Evolutionary conservation across 345 rosid genomes (phyloP).

Genomic region (Salix dunnii): DNA sequence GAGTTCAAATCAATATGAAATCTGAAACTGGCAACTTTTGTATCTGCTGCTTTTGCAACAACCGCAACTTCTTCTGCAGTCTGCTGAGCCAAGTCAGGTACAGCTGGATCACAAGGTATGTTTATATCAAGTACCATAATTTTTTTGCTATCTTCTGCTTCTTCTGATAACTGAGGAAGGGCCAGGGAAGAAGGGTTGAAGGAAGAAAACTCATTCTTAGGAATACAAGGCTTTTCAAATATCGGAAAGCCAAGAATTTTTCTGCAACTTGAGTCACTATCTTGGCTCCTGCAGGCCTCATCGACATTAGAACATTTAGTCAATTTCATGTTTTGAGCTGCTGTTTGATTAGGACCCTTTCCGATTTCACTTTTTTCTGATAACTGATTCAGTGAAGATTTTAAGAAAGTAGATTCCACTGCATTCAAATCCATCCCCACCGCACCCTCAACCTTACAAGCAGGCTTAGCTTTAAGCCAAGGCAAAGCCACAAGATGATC

Average conservation of each 20-base stretch:
- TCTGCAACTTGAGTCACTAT: conserved; percentile 31
- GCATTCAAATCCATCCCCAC: conserved; percentile 45
- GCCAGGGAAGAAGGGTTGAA: conserved; percentile 32
- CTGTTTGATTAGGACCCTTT: conserved; percentile 27
- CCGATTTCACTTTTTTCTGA: conserved; percentile 35
- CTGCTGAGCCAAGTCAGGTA: conserved; percentile 38
- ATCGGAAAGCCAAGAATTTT: conserved; percentile 58
- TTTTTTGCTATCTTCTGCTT: conserved; percentile 37
- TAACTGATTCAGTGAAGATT: conserved; percentile 32
- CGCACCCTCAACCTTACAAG: conserved; percentile 34
- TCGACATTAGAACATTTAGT: conserved; percentile 35
- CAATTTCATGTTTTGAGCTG: conserved; percentile 35
- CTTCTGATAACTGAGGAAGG: conserved; percentile 35
- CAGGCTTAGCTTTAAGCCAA: conserved; percentile 58
- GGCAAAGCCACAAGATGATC: conserved; percentile 46
- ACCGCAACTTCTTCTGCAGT: conserved; percentile 31
- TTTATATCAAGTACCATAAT: conserved; percentile 61
- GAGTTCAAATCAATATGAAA: conserved; percentile 68
- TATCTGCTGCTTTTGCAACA: conserved; percentile 37
- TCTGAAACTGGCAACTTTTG: conserved; percentile 35
- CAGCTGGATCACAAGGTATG: conserved; percentile 62
- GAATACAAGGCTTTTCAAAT: conserved; percentile 35
- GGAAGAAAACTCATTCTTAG: conserved; percentile 39
- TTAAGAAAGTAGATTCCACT: conserved; percentile 28
- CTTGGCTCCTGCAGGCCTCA: conserved; percentile 33